These are phyloP conservation scores for Amanita thiersii DNA, from an alignment of 768 basidiomycete genomes.

Conservation along the genomic window DNA sequence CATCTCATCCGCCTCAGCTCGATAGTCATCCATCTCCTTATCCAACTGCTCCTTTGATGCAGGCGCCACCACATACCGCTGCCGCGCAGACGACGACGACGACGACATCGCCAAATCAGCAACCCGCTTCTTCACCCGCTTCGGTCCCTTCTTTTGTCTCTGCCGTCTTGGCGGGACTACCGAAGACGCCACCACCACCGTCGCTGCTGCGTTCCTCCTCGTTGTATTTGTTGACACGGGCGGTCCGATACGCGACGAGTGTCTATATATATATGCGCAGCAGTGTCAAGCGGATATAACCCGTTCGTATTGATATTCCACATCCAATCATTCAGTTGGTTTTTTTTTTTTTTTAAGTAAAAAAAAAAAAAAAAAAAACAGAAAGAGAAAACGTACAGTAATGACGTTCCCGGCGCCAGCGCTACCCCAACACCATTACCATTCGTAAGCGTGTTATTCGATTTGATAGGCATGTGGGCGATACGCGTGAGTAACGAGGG, in stretches of 20 bases:
- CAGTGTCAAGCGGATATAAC: no score
- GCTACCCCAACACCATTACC: conserved; percentile 2
- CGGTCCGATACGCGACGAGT: no score
- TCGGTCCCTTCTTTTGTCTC: conserved; percentile 66
- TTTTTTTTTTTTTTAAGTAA: no score
- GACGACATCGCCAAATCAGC: not conserved
- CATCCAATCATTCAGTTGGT: no score
- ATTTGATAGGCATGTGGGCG: conserved; percentile 12
- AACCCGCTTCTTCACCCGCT: conserved; percentile 52
- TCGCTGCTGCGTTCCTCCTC: conserved; percentile 7
- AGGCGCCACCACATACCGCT: no score
- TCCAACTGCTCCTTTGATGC: conserved; percentile 55
- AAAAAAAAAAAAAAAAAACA: no score
- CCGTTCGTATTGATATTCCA: no score
- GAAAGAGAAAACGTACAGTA: no score
- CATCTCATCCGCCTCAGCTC: conserved; percentile 33
- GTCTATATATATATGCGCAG: no score
- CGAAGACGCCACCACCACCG: conserved; percentile 14
- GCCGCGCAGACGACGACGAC: not conserved
- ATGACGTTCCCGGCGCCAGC: conserved; percentile 3
- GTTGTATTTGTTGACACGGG: not conserved
- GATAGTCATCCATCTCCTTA: conserved; percentile 77
- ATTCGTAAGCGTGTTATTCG: conserved; percentile 9
- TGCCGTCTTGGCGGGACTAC: conserved; percentile 28
- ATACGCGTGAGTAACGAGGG: conserved; percentile 24